Evolutionary conservation across 768 basidiomycete species (phyloP).

Genomic region (Pulveroboletus sp.): DNA sequence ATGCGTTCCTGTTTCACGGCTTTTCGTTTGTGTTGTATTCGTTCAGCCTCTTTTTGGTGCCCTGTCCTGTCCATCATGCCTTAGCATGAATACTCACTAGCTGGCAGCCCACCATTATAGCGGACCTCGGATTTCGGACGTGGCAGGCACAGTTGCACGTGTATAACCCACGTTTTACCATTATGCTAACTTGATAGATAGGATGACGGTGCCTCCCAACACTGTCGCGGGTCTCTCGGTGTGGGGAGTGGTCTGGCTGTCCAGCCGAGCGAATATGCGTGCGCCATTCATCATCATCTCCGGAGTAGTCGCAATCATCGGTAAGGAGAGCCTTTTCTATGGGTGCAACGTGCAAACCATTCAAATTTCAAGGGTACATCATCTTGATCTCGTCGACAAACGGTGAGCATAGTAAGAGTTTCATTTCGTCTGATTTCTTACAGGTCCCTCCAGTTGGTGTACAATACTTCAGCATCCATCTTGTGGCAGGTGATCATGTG

Average conservation of each 20-base stretch:
- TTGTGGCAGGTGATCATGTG: constrained; percentile 35
- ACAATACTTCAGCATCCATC: constrained; percentile 54
- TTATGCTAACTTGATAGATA: constrained; percentile 14
- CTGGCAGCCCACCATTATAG: constrained; percentile 46
- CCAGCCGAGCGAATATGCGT: constrained; percentile 41
- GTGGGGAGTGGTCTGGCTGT: constrained; percentile 46
- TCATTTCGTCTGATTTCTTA: neutral
- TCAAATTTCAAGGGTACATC: constrained; percentile 30
- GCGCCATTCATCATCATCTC: constrained; percentile 51
- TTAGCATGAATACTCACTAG: neutral
- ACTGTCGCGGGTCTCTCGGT: constrained; percentile 36
- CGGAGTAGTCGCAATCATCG: constrained; percentile 48
- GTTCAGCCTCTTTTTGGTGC: constrained; percentile 43
- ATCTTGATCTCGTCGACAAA: constrained; percentile 49
- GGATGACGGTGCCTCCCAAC: constrained; percentile 58
- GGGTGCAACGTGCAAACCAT: neutral
- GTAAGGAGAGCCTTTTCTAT: constrained; percentile 21
- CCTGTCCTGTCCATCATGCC: neutral
- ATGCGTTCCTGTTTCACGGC: constrained; percentile 57
- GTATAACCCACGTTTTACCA: too few species aligned
- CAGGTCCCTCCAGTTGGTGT: constrained; percentile 35
- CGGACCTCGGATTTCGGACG: constrained; percentile 49
- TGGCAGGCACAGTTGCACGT: constrained; percentile 59
- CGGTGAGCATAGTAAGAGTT: constrained; percentile 27
- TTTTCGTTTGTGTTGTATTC: constrained; percentile 58